Evolutionary conservation across 176 grass and related monocot genomes (phyloP).

Genomic region (Musa beccarii): DNA sequence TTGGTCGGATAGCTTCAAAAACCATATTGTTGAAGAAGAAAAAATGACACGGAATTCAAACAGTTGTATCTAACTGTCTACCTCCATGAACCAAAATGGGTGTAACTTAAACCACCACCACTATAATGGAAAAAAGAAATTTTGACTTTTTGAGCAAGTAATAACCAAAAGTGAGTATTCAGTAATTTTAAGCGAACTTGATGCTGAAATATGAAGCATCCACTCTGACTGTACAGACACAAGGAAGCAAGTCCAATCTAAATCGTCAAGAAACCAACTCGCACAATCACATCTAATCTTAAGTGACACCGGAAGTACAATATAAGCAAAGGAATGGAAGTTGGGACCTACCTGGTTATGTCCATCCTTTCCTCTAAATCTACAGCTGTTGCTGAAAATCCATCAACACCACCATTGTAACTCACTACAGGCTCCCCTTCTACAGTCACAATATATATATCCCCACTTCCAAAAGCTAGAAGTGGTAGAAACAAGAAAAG

Average conservation of each 20-base stretch:
- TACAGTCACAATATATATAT: conserved; percentile 88
- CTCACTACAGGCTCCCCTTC: conserved; percentile 82
- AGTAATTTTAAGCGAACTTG: neutral
- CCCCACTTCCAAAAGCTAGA: conserved; percentile 45
- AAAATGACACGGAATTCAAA: too few species aligned
- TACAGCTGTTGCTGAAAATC: conserved; percentile 49
- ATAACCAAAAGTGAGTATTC: neutral
- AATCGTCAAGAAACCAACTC: neutral
- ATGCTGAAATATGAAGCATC: neutral
- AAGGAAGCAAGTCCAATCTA: neutral
- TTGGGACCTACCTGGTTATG: conserved; percentile 46
- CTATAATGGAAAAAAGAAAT: too few species aligned
- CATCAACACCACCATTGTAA: conserved; percentile 63
- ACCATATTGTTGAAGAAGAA: too few species aligned
- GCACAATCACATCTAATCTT: neutral
- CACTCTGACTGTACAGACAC: neutral
- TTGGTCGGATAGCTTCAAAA: too few species aligned
- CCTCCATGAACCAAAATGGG: too few species aligned
- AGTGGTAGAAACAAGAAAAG: conserved; percentile 42
- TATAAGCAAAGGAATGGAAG: neutral
- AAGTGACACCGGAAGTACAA: neutral
- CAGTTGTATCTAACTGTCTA: too few species aligned
- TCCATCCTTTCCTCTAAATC: conserved; percentile 74
- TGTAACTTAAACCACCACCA: too few species aligned
- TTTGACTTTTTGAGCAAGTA: too few species aligned